phyloP scores from a whole-genome alignment of 2,329 filamentous ascomycete genomes.

The Paracoccidioides lutzii region DNA sequence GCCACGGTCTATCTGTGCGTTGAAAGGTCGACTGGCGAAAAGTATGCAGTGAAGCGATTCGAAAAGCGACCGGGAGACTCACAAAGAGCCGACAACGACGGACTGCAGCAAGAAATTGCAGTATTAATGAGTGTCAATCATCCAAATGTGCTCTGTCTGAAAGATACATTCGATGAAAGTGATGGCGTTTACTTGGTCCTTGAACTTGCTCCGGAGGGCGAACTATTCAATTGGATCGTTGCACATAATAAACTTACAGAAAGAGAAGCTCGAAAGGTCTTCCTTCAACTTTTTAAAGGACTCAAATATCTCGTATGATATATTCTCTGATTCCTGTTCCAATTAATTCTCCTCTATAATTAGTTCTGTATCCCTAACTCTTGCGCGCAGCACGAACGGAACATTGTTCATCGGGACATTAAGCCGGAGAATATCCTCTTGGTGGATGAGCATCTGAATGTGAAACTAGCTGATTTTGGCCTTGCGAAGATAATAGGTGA shows the following conservation, averaged over 20 bases:
- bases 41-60: slow-evolving; percentile 90
- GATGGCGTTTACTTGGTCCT: slow-evolving; percentile 85
- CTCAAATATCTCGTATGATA: slow-evolving; percentile 78
- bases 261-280: slow-evolving; percentile 70
- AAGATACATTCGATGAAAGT: slow-evolving; percentile 85
- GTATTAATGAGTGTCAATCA: slow-evolving; percentile 96
- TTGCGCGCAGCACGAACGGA: slow-evolving; percentile 61
- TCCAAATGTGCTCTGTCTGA: slow-evolving; percentile 80
- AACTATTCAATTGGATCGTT: slow-evolving; percentile 91
- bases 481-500: slow-evolving; percentile 97
- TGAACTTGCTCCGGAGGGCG: slow-evolving; percentile 81
- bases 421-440: slow-evolving; percentile 94
- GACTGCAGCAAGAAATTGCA: slow-evolving; percentile 87
- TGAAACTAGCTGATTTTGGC: slow-evolving; percentile 93
- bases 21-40: slow-evolving; percentile 67
- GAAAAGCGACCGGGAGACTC: slow-evolving; percentile 72
- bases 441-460: slow-evolving; percentile 66
- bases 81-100: slow-evolving; percentile 70
- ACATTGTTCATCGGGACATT: slow-evolving; percentile 94
- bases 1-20: slow-evolving; percentile 85
- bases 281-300: slow-evolving; percentile 81
- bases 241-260: slow-evolving; percentile 81
- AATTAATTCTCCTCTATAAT: background rate
- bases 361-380: background rate
- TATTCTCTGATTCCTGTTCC: background rate